Conservation (phyloP, 768 basidiomycete species). For the Lyophyllum shimeji region DNA sequence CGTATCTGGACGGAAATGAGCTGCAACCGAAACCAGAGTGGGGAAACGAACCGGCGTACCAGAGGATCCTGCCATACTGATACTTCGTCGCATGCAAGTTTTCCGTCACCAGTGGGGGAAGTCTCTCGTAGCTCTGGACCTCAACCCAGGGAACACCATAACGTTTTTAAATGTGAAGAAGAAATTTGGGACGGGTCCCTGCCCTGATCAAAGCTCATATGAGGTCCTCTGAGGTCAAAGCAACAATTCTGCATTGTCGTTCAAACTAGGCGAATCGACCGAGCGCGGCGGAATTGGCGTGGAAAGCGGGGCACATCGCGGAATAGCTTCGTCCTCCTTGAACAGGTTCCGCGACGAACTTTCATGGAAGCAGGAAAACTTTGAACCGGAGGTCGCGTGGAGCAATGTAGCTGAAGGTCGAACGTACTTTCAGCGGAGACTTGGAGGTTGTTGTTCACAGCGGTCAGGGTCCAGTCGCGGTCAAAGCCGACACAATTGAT, state of each 20-base stretch:
- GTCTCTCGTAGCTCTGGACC: background rate
- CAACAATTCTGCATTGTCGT: slow-evolving; percentile 16
- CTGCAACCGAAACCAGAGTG: background rate
- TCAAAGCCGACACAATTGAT: background rate
- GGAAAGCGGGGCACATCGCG: background rate
- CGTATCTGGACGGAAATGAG: slow-evolving; percentile 1
- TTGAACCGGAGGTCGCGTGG: background rate
- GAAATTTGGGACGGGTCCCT: slow-evolving; percentile 3
- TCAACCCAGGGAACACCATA: background rate
- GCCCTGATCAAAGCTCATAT: slow-evolving; percentile 13
- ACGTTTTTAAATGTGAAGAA: slow-evolving; percentile 8
- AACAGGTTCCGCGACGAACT: background rate
- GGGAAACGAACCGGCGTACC: background rate
- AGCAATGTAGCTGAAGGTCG: background rate
- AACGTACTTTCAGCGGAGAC: background rate
- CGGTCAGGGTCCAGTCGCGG: background rate
- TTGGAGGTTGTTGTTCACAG: background rate
- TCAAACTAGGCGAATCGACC: slow-evolving; percentile 12
- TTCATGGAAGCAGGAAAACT: background rate
- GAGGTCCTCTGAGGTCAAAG: slow-evolving; percentile 14
- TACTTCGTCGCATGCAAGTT: background rate
- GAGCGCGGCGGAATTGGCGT: background rate
- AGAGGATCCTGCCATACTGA: background rate
- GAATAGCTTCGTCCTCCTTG: background rate
- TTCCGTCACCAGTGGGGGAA: background rate